A percentile compares a stretch with the other conserved stretches of the same genome.
Conservation (phyloP, 306 rosid species). For the Argentina anserina region DNA sequence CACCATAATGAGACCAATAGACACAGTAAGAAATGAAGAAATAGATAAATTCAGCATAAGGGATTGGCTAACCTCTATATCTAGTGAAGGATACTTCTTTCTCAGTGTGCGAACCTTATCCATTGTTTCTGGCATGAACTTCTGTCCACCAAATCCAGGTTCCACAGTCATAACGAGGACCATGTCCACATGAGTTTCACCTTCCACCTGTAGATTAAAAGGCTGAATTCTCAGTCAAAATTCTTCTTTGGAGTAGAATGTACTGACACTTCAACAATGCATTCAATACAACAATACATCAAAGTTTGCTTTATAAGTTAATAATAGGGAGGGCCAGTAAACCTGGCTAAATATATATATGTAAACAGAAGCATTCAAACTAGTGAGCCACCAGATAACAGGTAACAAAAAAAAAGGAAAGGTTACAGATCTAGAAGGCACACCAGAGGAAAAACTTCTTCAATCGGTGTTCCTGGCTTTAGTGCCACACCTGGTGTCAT, state of each 20-base stretch:
- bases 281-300: neutral
- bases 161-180: constrained; percentile 99
- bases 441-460: constrained; percentile 87
- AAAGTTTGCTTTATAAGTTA: neutral
- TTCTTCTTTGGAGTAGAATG: neutral
- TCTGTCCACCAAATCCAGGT: constrained; percentile 99
- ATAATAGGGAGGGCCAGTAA: neutral
- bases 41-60: neutral
- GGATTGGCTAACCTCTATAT: constrained; percentile 63
- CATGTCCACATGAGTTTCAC: constrained; percentile 83
- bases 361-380: neutral
- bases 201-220: constrained; percentile 61
- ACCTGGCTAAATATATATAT: neutral
- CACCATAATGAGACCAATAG: neutral
- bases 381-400: neutral
- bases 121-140: constrained; percentile 89
- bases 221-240: constrained; percentile 5
- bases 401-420: neutral
- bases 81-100: constrained; percentile 86
- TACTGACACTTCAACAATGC: neutral
- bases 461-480: constrained; percentile 78
- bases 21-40: constrained; percentile 4
- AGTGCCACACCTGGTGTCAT: constrained; percentile 87
- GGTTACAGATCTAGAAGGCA: constrained; percentile 7
- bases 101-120: constrained; percentile 83